Conservation (phyloP, 2,329 filamentous ascomycete species). For the Sclerotinia spermophila region DNA sequence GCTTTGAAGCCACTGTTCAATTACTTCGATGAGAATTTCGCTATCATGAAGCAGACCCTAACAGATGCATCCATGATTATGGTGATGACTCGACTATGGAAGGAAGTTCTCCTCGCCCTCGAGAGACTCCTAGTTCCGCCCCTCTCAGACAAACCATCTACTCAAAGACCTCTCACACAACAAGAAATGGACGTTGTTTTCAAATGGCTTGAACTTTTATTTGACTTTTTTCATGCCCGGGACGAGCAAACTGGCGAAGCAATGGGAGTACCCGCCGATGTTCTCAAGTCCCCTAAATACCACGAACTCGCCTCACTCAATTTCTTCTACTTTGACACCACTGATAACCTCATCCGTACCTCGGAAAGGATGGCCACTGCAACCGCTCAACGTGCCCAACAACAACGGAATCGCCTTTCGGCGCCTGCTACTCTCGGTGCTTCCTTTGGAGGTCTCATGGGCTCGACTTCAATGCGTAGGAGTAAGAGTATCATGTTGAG, state of each 20-base stretch:
- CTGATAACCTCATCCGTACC: constrained; percentile 87
- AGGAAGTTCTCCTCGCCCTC: constrained; percentile 89
- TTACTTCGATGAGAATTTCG: constrained; percentile 98
- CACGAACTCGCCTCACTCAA: constrained; percentile 94
- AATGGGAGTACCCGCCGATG: constrained; percentile 82
- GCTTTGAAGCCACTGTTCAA: constrained; percentile 81
- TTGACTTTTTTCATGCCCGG: constrained; percentile 91
- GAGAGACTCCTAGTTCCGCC: constrained; percentile 89
- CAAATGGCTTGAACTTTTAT: constrained; percentile 85
- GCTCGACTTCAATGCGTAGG: constrained; percentile 62
- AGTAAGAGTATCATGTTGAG: constrained; percentile 87
- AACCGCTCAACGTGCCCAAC: constrained; percentile 70
- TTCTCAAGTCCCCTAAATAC: constrained; percentile 96
- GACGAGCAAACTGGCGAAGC: constrained; percentile 81
- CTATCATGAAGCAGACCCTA: constrained; percentile 95
- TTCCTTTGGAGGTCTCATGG: constrained; percentile 57
- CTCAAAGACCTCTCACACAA: constrained; percentile 76
- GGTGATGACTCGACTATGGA: constrained; percentile 98
- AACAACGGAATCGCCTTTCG: constrained; percentile 69
- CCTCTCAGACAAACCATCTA: constrained; percentile 88
- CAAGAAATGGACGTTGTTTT: constrained; percentile 94
- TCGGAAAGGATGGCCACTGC: constrained; percentile 93
- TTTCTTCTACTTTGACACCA: constrained; percentile 97
- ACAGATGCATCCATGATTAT: constrained; percentile 96
- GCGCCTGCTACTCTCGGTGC: constrained; percentile 57